phyloP scores from a whole-genome alignment of 345 rosid genomes.

The Lumnitzera racemosa region DNA sequence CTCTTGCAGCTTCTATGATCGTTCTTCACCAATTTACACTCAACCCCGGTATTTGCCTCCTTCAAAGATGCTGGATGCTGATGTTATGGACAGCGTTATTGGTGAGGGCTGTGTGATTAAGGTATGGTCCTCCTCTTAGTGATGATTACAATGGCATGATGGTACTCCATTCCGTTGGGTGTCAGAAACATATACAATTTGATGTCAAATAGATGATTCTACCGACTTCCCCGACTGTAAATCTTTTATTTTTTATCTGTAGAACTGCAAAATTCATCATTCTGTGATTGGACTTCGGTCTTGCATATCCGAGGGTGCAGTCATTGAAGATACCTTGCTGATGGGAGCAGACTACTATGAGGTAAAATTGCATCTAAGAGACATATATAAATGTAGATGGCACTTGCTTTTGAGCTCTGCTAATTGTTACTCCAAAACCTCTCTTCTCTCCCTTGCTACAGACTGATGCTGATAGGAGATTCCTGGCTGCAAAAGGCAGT shows the following conservation, averaged over 20 bases:
- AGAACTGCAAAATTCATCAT: constrained; percentile 96
- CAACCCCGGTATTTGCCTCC: constrained; percentile 97
- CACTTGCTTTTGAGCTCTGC: background rate
- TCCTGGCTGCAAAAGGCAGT: constrained; percentile 83
- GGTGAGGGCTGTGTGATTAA: constrained; percentile 98
- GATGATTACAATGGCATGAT: background rate
- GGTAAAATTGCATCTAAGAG: constrained; percentile 22
- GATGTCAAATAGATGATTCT: background rate
- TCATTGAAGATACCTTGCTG: constrained; percentile 79
- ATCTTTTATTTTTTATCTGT: constrained; percentile 6
- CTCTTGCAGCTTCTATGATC: constrained; percentile 77
- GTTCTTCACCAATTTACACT: constrained; percentile 91
- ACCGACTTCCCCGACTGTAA: background rate
- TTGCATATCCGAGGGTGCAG: constrained; percentile 92
- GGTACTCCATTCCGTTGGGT: background rate
- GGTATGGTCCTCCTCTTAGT: constrained; percentile 28
- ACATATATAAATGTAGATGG: background rate
- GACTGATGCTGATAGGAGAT: constrained; percentile 86
- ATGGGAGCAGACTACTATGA: constrained; percentile 99
- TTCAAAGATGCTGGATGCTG: constrained; percentile 96
- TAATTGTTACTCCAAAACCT: background rate
- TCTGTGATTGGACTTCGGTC: constrained; percentile 93
- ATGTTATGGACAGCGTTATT: constrained; percentile 90
- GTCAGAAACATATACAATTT: no score
- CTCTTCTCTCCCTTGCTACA: constrained; percentile 15